Evolutionary conservation across 495 filamentous ascomycete genomes (phyloP).

Genomic region (Xylaria intraflava): DNA sequence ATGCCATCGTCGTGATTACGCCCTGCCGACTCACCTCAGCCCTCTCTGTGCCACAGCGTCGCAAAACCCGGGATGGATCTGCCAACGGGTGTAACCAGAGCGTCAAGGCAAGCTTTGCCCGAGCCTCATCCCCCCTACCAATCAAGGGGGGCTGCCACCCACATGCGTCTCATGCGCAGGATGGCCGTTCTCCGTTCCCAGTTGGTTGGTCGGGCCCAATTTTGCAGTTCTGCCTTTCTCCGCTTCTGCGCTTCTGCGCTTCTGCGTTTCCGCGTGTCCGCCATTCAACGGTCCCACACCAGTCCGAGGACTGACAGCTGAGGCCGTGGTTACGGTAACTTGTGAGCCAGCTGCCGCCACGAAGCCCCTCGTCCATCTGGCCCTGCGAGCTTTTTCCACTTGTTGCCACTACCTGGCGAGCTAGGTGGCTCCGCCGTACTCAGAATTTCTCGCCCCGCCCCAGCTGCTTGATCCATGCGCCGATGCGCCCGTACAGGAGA

Average conservation of each 20-base stretch:
- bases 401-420: not conserved
- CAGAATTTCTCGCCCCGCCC: slow-evolving; percentile 2
- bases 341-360: no score
- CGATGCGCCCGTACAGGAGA: no score
- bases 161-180: not conserved
- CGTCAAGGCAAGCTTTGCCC: slow-evolving; percentile 2
- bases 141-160: not conserved
- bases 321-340: no score
- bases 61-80: not conserved
- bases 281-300: no score
- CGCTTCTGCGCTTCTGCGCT: no score
- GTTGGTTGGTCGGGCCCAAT: slow-evolving; percentile 1
- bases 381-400: no score
- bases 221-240: not conserved
- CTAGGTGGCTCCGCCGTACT: slow-evolving; percentile 1
- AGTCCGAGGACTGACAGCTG: not conserved
- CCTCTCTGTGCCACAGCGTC: slow-evolving; percentile 4
- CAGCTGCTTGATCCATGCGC: slow-evolving; percentile 5
- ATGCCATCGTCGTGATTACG: not conserved
- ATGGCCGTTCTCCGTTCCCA: not conserved
- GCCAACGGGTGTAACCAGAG: slow-evolving; percentile 1
- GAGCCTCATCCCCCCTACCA: not conserved
- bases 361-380: no score
- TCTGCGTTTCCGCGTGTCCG: no score
- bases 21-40: not conserved